Evolutionary conservation across 495 filamentous ascomycete species (phyloP).

Genomic region (Xylaria grammica): DNA sequence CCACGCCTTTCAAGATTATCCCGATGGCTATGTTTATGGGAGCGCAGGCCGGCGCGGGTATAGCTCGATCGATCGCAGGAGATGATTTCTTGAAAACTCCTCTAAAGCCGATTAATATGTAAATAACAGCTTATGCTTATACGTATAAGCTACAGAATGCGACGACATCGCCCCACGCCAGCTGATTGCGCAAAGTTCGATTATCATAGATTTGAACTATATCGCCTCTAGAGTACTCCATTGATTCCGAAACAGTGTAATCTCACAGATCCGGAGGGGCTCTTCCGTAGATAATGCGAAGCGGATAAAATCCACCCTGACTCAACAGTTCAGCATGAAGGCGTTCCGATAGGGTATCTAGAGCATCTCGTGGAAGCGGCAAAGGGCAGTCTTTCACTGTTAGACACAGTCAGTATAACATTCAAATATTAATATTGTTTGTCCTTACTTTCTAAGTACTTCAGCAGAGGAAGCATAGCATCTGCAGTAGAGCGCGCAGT

Average conservation of each 20-base stretch:
- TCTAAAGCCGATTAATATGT: too few species aligned
- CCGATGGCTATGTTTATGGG: neutral
- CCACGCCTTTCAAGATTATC: constrained; percentile 4
- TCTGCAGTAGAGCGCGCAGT: neutral
- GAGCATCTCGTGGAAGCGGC: neutral
- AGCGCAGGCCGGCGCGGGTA: neutral
- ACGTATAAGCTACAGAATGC: too few species aligned
- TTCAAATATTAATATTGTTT: neutral
- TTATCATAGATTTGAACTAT: too few species aligned
- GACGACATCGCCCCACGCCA: too few species aligned
- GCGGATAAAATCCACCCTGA: neutral
- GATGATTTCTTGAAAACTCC: too few species aligned
- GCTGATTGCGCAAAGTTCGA: too few species aligned
- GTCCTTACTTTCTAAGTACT: neutral
- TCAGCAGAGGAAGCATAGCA: neutral
- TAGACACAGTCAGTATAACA: too few species aligned
- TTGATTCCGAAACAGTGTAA: too few species aligned
- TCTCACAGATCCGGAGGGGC: too few species aligned
- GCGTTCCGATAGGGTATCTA: neutral
- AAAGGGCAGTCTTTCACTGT: neutral
- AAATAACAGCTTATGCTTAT: too few species aligned
- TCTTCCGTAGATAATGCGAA: neutral
- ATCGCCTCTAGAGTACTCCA: too few species aligned
- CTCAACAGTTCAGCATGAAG: neutral
- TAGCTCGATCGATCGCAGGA: too few species aligned